Evolutionary conservation across 257 asterid genomes (phyloP).

Genomic region (Galeopsis tetrahit): DNA sequence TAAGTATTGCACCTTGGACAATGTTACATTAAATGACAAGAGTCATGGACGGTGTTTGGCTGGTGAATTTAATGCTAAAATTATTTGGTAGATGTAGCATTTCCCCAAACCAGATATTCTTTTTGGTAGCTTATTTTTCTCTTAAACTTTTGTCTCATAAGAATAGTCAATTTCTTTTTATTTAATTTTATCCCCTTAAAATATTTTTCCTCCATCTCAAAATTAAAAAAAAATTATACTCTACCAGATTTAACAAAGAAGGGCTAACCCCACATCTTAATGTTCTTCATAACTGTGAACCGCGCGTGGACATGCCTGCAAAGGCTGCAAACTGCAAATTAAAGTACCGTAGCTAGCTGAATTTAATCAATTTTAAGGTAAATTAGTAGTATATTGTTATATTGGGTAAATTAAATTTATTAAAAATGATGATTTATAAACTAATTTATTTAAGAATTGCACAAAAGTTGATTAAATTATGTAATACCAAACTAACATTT

Average conservation of each 20-base stretch:
- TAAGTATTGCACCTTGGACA: slow-evolving; percentile 43
- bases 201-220: neutral
- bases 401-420: neutral
- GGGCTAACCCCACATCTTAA: too few relatives aligned
- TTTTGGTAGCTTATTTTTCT: neutral
- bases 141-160: neutral
- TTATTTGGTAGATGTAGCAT: slow-evolving; percentile 17
- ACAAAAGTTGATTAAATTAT: too few relatives aligned
- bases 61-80: slow-evolving; percentile 46
- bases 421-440: too few relatives aligned
- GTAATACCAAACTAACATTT: too few relatives aligned
- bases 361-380: neutral
- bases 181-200: neutral
- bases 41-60: slow-evolving; percentile 52
- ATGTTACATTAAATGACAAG: slow-evolving; percentile 50
- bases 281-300: neutral
- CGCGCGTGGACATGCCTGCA: neutral
- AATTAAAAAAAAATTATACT: too few relatives aligned
- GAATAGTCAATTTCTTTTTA: neutral
- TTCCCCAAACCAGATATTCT: neutral
- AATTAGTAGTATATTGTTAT: too few relatives aligned
- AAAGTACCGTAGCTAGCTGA: neutral
- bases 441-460: too few relatives aligned
- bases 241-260: too few relatives aligned
- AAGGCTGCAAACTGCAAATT: neutral